A percentile compares a stretch with the other conserved stretches of the same genome.
Evolutionary conservation across 768 basidiomycete genomes (phyloP).

Genomic region (Flagelloscypha sp.): DNA sequence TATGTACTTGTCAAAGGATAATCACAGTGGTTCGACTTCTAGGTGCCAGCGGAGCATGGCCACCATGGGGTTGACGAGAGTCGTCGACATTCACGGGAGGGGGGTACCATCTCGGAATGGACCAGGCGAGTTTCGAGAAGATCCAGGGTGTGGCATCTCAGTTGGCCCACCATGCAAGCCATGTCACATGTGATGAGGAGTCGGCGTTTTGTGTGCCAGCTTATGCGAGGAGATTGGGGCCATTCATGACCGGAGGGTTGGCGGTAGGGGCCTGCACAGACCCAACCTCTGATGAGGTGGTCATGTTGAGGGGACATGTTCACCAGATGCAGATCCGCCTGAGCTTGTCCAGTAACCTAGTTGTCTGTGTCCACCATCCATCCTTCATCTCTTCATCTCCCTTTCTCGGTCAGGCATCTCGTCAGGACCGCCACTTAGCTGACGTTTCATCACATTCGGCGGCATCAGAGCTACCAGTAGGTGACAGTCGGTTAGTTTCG

Average conservation of each 20-base stretch:
- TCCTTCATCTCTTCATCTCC: too few species aligned
- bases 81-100: conserved; percentile 79
- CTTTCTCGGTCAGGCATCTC: conserved; percentile 40
- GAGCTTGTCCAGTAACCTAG: too few species aligned
- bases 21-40: conserved; percentile 70
- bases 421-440: conserved; percentile 59
- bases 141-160: too few species aligned
- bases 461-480: conserved; percentile 33
- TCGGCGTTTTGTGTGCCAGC: conserved; percentile 32
- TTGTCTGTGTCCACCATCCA: too few species aligned
- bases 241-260: conserved; percentile 34
- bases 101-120: conserved; percentile 82
- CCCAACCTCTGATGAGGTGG: conserved; percentile 61
- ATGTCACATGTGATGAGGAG: too few species aligned
- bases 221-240: conserved; percentile 38
- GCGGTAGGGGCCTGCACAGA: conserved; percentile 52
- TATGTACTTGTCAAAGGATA: too few species aligned
- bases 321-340: conserved; percentile 47
- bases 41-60: conserved; percentile 73
- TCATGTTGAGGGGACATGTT: conserved; percentile 43
- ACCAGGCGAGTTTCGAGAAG: conserved; percentile 55
- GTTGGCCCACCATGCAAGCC: too few species aligned
- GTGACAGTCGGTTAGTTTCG: conserved; percentile 35
- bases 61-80: conserved; percentile 55
- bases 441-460: conserved; percentile 68